A percentile compares a stretch with the other conserved stretches of the same genome.
Conservation (phyloP, 345 rosid genomes). For the Cardamine resedifolia region DNA sequence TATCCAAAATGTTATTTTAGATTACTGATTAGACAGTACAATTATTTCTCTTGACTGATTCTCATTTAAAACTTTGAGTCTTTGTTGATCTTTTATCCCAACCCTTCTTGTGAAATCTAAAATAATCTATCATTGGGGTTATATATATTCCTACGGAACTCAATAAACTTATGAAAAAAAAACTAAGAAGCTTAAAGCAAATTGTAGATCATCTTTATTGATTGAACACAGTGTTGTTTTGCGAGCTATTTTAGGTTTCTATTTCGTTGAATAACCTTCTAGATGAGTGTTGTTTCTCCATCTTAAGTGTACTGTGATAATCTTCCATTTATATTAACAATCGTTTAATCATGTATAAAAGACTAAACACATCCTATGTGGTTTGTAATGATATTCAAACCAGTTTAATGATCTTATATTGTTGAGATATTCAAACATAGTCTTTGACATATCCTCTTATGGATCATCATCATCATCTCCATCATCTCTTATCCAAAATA, state of each 20-base stretch:
- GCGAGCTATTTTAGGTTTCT: not conserved
- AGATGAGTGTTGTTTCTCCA: conserved; percentile 10
- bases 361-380: not conserved
- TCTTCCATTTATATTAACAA: not conserved
- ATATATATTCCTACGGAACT: not conserved
- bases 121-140: not conserved
- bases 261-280: not conserved
- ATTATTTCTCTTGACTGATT: no score
- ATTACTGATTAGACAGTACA: no score
- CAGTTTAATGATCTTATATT: not conserved
- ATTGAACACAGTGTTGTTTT: not conserved
- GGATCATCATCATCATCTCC: no score
- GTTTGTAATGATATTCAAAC: not conserved
- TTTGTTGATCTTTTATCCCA: no score
- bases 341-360: not conserved
- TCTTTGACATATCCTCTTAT: not conserved
- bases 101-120: not conserved
- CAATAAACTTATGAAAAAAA: not conserved
- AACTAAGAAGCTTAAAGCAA: not conserved
- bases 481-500: not conserved
- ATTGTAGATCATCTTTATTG: not conserved
- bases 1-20: not conserved
- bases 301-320: not conserved
- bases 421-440: not conserved
- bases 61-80: no score